Base-by-base conservation (phyloP, 1,139 yeast species). In the Candida tetrigidarum region DNA sequence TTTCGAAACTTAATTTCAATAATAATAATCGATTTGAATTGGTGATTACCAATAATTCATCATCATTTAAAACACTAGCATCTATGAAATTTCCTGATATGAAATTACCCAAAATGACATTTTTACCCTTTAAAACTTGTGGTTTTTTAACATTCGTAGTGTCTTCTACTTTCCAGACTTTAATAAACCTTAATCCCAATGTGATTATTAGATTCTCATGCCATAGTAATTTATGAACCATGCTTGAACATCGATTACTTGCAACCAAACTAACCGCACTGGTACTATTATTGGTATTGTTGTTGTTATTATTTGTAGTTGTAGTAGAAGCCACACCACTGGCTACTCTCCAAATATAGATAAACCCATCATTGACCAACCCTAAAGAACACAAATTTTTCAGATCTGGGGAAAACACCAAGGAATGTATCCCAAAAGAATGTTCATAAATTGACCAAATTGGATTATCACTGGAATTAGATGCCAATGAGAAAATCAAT, bases 351-450 rank as follows among this genome's bases (percentile, higher is more conserved):
- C 92, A 85, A 3, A 85, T 63, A 52, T 81, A 78, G 12, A 85
- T 56, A 47, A 74, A 82, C 2, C 91, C 90, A 56, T 85, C 92
- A 52, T 81, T 83, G 1, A 81, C 66, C 11, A 76, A 66, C 0
- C 92, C 92, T 45, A 84, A 62, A 2, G 88, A 80, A 29, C 85
- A 78, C 34, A 85, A 63, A 48, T 56, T 69, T 32, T 62, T 66
- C 47, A 84, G 83, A 50, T 82, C 79, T 0, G 83, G 80, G 0
- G 87, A 78, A 54, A 85, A 85, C n/a, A 68, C 64, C 12, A 85
- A 55, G 7, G 69, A 64, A 30, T 74, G 69, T 11, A 85, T 68
- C 0, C 91, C 92, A 62, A 82, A 85, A 5, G 78, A 68, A 60
- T 85, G 92, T 50, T 83, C 89, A 44, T 71, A 63, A 2, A 83